Evolutionary conservation across 768 basidiomycete genomes (phyloP).

Genomic region (Suillus plorans): DNA sequence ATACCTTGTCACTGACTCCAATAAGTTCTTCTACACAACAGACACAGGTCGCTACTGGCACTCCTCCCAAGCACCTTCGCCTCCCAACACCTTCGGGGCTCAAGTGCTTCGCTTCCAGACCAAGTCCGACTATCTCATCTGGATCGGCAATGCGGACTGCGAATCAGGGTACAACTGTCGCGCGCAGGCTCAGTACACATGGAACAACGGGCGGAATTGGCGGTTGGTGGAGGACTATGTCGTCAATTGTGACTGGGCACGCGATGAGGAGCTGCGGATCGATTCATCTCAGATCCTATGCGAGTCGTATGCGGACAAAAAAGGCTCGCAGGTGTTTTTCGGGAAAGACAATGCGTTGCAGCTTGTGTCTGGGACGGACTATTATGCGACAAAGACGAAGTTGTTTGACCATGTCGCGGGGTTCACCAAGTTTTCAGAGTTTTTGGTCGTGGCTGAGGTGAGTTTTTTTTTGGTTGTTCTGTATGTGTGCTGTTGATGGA

Average conservation of each 20-base stretch:
- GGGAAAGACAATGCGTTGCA: slow-evolving; percentile 59
- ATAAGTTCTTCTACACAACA: neutral
- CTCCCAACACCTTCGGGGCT: no score
- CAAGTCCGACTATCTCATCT: no score
- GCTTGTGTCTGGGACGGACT: slow-evolving; percentile 74
- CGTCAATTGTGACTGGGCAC: slow-evolving; percentile 88
- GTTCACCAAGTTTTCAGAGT: slow-evolving; percentile 96
- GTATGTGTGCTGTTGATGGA: no score
- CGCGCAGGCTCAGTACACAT: slow-evolving; percentile 71
- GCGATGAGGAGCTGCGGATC: slow-evolving; percentile 72
- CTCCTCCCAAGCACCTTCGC: no score
- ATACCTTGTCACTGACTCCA: slow-evolving; percentile 51
- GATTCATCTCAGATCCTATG: slow-evolving; percentile 91
- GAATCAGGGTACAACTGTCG: slow-evolving; percentile 25
- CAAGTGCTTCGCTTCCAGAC: no score
- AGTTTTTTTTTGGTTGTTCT: slow-evolving; percentile 19
- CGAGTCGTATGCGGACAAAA: slow-evolving; percentile 83
- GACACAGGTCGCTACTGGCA: no score
- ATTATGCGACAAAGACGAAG: slow-evolving; percentile 67
- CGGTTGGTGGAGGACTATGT: slow-evolving; percentile 79
- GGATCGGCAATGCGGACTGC: no score
- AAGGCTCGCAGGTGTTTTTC: slow-evolving; percentile 70
- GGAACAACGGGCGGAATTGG: slow-evolving; percentile 81
- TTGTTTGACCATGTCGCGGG: slow-evolving; percentile 90
- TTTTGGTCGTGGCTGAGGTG: slow-evolving; percentile 92